Base-by-base conservation (phyloP, 2,329 filamentous ascomycete genomes). In the Fusarium avenaceum region DNA sequence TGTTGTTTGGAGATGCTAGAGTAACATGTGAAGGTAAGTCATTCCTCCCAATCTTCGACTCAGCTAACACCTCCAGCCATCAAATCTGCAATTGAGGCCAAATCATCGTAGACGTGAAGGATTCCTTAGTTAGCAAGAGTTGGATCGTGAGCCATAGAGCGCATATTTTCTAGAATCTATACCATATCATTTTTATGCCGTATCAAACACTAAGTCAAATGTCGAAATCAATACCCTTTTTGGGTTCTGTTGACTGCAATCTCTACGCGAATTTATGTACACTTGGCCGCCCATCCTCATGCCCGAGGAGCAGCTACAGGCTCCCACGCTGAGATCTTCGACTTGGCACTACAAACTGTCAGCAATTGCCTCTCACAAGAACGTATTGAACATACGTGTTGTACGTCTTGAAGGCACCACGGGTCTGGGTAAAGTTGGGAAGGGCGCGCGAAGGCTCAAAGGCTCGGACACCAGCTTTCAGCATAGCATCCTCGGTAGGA, bases 1-100 rank as follows among this genome's bases (percentile, higher is more conserved):
- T 97, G 94, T 78, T 97, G 60, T 97, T 97, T 80, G 93, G 94
- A 26, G 94, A 97, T 81, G 94, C 94, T 20, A 95, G 93, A 81
- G 86, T 88, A 62, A 92, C 90, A 61, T 95, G 92, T 75, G 92
- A 96, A 82, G 92, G 89, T 91, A 74, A 77, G 87, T 78, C 10
- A 24, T 4, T 9, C 44, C n/a, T n/a, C 28, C 4, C 5, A 24
- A 15, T 17, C 7, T 3, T 7, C 17, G 20, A 17, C 33, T 9
- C 9, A 39, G 53, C 74, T 80, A 43, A 81, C 73, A 10, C 13
- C 20, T 6, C 52, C 54, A 82, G 80, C 80, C 6, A 80, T 82
- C 66, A 81, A 82, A 72, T 74, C 78, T 52, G 77, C 80, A 15
- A 74, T 82, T 56, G 79, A 82, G 59, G 49, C 74, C 24, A 78